These are phyloP conservation scores for Aegilops tauschii DNA, from an alignment of 176 grass and related monocot species.

Conservation along the genomic window DNA sequence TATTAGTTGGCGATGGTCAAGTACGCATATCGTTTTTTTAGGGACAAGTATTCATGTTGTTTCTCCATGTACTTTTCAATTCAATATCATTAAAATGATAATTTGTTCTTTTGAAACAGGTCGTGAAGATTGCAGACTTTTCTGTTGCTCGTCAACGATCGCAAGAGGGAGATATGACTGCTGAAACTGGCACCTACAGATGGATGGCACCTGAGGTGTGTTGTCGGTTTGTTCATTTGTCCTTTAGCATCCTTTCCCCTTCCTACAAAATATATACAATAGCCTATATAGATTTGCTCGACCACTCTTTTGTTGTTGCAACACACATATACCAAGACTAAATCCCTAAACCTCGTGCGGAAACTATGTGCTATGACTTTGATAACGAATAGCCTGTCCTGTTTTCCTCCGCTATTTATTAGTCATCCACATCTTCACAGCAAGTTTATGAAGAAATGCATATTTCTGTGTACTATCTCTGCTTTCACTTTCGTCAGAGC, in stretches of 20 bases:
- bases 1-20: constrained; percentile 61
- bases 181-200: constrained; percentile 93
- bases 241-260: background rate
- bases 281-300: background rate
- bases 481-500: too few species aligned
- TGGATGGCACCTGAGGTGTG: constrained; percentile 99
- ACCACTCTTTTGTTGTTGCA: background rate
- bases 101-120: constrained; percentile 41
- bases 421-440: background rate
- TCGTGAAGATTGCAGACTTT: constrained; percentile 91
- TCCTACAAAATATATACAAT: background rate
- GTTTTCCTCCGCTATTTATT: background rate
- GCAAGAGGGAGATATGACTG: constrained; percentile 79
- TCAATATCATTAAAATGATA: constrained; percentile 21
- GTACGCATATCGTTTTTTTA: constrained; percentile 33
- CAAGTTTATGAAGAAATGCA: background rate
- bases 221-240: constrained; percentile 7
- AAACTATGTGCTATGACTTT: background rate
- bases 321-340: background rate
- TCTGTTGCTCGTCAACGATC: constrained; percentile 63
- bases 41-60: constrained; percentile 44
- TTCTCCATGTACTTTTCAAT: background rate
- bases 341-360: background rate
- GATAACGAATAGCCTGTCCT: background rate
- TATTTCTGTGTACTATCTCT: background rate